Conservation (phyloP, 2,329 filamentous ascomycete genomes). For the Pseudohalonectria lignicola region DNA sequence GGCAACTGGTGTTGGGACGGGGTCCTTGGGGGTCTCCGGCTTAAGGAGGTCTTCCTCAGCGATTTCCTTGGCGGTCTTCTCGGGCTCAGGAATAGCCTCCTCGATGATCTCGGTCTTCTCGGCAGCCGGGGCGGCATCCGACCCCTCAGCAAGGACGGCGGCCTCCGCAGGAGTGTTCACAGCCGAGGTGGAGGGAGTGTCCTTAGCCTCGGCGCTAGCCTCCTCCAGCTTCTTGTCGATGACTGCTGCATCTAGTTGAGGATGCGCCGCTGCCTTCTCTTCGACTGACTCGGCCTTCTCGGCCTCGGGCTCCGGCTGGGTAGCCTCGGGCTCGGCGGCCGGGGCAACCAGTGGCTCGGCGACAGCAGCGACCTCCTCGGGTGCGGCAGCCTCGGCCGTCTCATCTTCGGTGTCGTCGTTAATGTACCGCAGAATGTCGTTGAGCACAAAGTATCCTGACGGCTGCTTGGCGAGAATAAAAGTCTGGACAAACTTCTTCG, state of each 20-base stretch:
- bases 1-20: conserved; percentile 40
- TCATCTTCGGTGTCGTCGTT: conserved; percentile 73
- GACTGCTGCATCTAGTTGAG: conserved; percentile 33
- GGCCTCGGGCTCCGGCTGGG: conserved; percentile 19
- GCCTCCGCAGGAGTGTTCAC: conserved; percentile 19
- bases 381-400: conserved; percentile 30
- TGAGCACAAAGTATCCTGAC: conserved; percentile 95
- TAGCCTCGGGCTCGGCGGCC: conserved; percentile 15
- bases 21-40: conserved; percentile 57
- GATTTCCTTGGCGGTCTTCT: conserved; percentile 39
- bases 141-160: conserved; percentile 12
- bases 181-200: conserved; percentile 29
- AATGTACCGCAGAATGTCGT: conserved; percentile 95
- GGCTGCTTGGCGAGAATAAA: conserved; percentile 95
- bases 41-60: conserved; percentile 45
- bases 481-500: conserved; percentile 95
- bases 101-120: conserved; percentile 21
- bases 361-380: conserved; percentile 14
- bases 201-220: conserved; percentile 26
- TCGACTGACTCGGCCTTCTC: conserved; percentile 27
- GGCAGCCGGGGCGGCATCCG: conserved; percentile 18
- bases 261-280: conserved; percentile 19
- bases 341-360: conserved; percentile 21
- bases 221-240: conserved; percentile 73
- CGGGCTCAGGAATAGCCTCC: conserved; percentile 28